Evolutionary conservation across 2,329 filamentous ascomycete species (phyloP).

Genomic region (Xylaria sp.): DNA sequence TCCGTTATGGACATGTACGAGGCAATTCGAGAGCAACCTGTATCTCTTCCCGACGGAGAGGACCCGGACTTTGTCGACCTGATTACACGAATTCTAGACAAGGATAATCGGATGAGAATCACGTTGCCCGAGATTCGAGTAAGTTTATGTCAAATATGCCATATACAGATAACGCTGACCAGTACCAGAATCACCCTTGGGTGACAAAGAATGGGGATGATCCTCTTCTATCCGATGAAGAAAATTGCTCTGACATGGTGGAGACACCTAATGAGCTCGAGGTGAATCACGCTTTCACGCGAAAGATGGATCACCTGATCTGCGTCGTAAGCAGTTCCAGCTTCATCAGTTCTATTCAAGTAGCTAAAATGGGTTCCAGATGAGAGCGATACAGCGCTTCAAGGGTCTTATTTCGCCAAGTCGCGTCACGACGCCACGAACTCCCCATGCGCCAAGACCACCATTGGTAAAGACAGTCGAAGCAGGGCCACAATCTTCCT

Average conservation of each 20-base stretch:
- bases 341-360: background rate
- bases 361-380: constrained; percentile 57
- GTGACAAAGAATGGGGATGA: constrained; percentile 85
- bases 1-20: constrained; percentile 89
- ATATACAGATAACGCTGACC: constrained; percentile 37
- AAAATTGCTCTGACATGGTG: constrained; percentile 85
- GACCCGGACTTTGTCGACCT: constrained; percentile 78
- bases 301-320: constrained; percentile 85
- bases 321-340: constrained; percentile 71
- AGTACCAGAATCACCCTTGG: constrained; percentile 83
- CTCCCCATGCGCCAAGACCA: constrained; percentile 33
- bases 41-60: constrained; percentile 70
- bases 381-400: constrained; percentile 92
- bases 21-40: constrained; percentile 78
- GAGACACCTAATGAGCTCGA: constrained; percentile 90
- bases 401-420: constrained; percentile 74
- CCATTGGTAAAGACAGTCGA: constrained; percentile 35
- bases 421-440: constrained; percentile 44
- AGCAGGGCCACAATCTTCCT: constrained; percentile 21
- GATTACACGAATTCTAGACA: constrained; percentile 79
- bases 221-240: constrained; percentile 79
- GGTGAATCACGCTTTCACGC: constrained; percentile 88
- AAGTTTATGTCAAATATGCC: constrained; percentile 48
- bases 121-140: constrained; percentile 85
- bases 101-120: constrained; percentile 85